Evolutionary conservation across 176 grass and related monocot species (phyloP).

Genomic region (Ananas comosus): DNA sequence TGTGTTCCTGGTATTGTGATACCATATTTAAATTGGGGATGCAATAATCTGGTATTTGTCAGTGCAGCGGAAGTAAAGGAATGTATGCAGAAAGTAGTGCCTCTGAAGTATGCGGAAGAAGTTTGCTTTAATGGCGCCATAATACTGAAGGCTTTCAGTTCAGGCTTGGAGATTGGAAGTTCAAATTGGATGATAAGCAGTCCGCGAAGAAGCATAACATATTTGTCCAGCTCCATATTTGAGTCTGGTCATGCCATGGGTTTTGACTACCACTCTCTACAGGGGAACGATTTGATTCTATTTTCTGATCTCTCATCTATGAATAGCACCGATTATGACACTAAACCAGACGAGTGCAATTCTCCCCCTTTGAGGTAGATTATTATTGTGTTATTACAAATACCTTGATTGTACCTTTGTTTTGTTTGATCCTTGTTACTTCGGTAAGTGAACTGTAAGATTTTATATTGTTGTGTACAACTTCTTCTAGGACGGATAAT

Average conservation of each 20-base stretch:
- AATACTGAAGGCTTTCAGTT: constrained; percentile 74
- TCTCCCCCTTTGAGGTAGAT: constrained; percentile 2
- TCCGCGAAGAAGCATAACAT: constrained; percentile 51
- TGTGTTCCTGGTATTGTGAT: not conserved
- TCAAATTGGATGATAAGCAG: constrained; percentile 73
- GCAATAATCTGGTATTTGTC: constrained; percentile 21
- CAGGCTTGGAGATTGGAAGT: constrained; percentile 85
- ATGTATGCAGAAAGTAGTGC: constrained; percentile 57
- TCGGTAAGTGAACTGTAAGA: not conserved
- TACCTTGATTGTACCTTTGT: constrained; percentile 17
- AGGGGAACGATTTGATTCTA: constrained; percentile 60
- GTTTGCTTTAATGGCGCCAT: constrained; percentile 79
- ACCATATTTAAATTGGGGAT: not conserved
- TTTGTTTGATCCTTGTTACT: constrained; percentile 7
- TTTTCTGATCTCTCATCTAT: constrained; percentile 86
- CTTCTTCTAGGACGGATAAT: constrained; percentile 23
- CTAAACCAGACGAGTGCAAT: constrained; percentile 19
- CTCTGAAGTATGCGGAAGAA: constrained; percentile 67
- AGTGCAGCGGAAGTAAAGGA: constrained; percentile 60
- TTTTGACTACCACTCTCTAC: constrained; percentile 51
- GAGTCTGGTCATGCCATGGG: constrained; percentile 61
- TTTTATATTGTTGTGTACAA: not conserved
- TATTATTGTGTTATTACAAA: constrained; percentile 16
- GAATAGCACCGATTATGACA: constrained; percentile 30
- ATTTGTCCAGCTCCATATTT: constrained; percentile 70